Evolutionary conservation across 2,329 filamentous ascomycete genomes (phyloP).

Genomic region (Colletotrichum simmondsii): DNA sequence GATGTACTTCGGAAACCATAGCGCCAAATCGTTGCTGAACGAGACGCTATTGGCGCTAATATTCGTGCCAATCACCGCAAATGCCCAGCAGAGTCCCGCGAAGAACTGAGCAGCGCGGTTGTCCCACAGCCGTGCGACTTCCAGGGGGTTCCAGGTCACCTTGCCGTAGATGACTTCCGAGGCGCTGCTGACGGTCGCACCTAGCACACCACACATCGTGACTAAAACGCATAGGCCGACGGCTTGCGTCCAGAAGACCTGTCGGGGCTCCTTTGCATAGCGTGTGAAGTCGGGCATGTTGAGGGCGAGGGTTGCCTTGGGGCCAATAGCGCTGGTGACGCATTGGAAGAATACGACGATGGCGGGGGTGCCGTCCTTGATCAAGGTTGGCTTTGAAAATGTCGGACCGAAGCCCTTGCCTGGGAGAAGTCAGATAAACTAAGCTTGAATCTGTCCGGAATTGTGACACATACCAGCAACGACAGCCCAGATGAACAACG

Average conservation of each 20-base stretch:
- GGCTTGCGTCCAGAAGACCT: conserved; percentile 36
- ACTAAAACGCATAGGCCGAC: conserved; percentile 32
- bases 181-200: conserved; percentile 56
- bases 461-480: conserved; percentile 1
- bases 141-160: conserved; percentile 43
- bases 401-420: conserved; percentile 37
- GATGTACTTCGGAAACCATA: conserved; percentile 62
- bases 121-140: conserved; percentile 41
- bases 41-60: conserved; percentile 63
- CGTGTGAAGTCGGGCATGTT: conserved; percentile 38
- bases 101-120: conserved; percentile 45
- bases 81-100: conserved; percentile 40
- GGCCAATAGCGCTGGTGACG: conserved; percentile 38
- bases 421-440: neutral
- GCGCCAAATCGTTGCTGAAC: conserved; percentile 64
- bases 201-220: conserved; percentile 54
- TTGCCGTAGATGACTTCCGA: conserved; percentile 38
- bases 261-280: conserved; percentile 34
- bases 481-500: conserved; percentile 38
- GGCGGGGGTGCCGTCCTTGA: conserved; percentile 34
- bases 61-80: conserved; percentile 64
- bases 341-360: conserved; percentile 37
- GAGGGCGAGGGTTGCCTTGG: conserved; percentile 34
- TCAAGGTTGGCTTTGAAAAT: conserved; percentile 35
- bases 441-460: fast-evolving